phyloP scores from a whole-genome alignment of 495 filamentous ascomycete species.

The Podospora tetraspora region DNA sequence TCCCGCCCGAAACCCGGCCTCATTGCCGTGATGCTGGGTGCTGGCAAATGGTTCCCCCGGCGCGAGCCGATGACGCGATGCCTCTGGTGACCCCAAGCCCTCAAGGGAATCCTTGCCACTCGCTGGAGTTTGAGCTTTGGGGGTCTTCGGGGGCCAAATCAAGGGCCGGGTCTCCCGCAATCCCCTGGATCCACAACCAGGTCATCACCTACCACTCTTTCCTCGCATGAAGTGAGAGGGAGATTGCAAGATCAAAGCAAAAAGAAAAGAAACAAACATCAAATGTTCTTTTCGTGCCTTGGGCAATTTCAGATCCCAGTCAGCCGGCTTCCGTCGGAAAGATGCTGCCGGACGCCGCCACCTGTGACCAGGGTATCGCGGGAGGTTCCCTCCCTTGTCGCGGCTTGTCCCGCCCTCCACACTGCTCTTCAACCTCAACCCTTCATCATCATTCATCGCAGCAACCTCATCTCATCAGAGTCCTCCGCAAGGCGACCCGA shows the following conservation, averaged over 20 bases:
- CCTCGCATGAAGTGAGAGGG: not conserved
- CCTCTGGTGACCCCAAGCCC: not conserved
- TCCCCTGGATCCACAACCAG: not conserved
- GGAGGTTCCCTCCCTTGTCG: not conserved
- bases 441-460: not conserved
- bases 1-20: not conserved
- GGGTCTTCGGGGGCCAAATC: constrained; percentile 1
- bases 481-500: not conserved
- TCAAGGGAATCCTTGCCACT: not conserved
- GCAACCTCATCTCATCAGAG: not conserved
- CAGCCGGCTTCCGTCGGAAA: not conserved
- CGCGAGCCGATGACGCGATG: not conserved
- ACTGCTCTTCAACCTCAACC: not conserved
- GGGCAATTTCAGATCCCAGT: not conserved
- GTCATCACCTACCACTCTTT: too few species aligned
- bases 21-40: not conserved
- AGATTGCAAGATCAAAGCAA: not conserved
- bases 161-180: constrained; percentile 1
- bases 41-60: constrained; percentile 13
- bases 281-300: not conserved
- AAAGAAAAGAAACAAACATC: not conserved
- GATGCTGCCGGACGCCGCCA: not conserved
- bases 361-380: not conserved
- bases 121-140: not conserved
- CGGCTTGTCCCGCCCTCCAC: not conserved